These are phyloP conservation scores for Dictyophora rubrovolvata DNA, from an alignment of 768 basidiomycete species.

Conservation along the genomic window DNA sequence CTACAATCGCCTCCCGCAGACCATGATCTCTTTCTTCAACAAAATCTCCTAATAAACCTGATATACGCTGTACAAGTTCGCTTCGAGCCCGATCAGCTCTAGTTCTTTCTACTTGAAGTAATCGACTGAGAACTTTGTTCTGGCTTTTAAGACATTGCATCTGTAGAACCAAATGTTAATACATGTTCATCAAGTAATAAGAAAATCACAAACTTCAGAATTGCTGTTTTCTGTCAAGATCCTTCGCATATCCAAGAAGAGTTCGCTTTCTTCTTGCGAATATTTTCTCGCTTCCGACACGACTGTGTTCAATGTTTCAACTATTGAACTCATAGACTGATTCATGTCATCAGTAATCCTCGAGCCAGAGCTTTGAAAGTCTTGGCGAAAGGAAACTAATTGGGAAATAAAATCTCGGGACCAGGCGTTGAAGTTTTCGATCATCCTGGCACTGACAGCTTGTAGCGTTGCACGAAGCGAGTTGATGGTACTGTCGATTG, in stretches of 20 bases:
- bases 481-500: conserved; percentile 42
- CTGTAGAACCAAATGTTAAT: conserved; percentile 11
- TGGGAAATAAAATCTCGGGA: conserved; percentile 38
- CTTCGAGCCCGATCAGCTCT: conserved; percentile 61
- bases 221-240: conserved; percentile 37
- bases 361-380: conserved; percentile 34
- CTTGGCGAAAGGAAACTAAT: conserved; percentile 37
- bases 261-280: conserved; percentile 42
- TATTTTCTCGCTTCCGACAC: conserved; percentile 49
- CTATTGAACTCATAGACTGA: conserved; percentile 46
- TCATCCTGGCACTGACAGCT: conserved; percentile 44
- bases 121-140: conserved; percentile 49
- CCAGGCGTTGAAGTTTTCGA: conserved; percentile 45
- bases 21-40: conserved; percentile 56
- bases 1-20: conserved; percentile 45
- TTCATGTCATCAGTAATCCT: conserved; percentile 43
- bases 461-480: conserved; percentile 39
- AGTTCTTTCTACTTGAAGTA: conserved; percentile 56
- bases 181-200: background rate
- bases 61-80: conserved; percentile 67
- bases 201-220: conserved; percentile 25
- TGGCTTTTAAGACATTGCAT: conserved; percentile 56
- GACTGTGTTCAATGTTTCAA: conserved; percentile 49
- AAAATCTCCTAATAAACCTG: conserved; percentile 61
- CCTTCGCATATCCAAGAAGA: conserved; percentile 38